These are phyloP conservation scores for Ceratobasidium sp. DNA, from an alignment of 1,284 basidiomycete species.

Conservation along the genomic window DNA sequence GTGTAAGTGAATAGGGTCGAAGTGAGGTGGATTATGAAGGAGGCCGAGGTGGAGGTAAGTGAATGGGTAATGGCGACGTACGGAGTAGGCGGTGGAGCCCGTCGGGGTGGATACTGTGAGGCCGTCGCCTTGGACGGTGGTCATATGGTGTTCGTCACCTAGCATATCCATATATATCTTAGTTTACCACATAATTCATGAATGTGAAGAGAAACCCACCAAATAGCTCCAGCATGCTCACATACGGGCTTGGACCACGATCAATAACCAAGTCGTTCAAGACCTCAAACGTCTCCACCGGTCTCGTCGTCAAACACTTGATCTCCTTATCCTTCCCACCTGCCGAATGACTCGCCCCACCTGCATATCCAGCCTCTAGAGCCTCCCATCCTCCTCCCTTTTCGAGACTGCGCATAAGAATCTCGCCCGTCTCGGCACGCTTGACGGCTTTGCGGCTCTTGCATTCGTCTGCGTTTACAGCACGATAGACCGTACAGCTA, in stretches of 20 bases:
- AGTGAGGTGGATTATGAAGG: too few species aligned
- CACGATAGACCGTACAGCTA: conserved; percentile 97
- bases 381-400: conserved; percentile 89
- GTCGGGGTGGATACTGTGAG: conserved; percentile 96
- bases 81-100: conserved; percentile 97
- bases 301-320: conserved; percentile 95
- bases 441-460: conserved; percentile 85
- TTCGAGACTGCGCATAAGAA: conserved; percentile 90
- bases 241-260: conserved; percentile 97
- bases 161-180: too few species aligned
- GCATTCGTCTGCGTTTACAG: conserved; percentile 76
- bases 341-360: conserved; percentile 52
- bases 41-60: neutral
- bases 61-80: too few species aligned
- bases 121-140: conserved; percentile 98
- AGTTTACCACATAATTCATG: conserved; percentile 43
- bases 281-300: conserved; percentile 97
- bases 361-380: conserved; percentile 77
- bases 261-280: conserved; percentile 98
- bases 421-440: conserved; percentile 91
- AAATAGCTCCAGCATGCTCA: conserved; percentile 95
- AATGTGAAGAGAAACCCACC: conserved; percentile 64
- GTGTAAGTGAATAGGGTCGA: neutral
- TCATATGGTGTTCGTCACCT: conserved; percentile 99
- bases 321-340: conserved; percentile 91